Evolutionary conservation across 768 basidiomycete genomes (phyloP), one percentile per base, ranked within the genome.

Genomic region (Mycena vulgaris): DNA sequence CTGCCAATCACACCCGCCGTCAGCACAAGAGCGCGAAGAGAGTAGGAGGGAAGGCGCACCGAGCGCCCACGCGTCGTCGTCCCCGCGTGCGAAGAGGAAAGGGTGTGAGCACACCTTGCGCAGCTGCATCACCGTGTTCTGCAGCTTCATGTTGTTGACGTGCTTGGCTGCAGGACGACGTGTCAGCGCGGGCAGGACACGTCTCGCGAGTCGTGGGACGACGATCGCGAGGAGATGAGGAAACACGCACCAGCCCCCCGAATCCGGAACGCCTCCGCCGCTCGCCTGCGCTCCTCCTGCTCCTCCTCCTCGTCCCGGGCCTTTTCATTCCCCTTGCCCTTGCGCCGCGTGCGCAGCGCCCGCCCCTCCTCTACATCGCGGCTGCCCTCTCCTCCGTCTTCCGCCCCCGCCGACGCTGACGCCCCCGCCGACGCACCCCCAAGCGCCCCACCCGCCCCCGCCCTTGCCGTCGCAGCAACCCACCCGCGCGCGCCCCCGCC

Each of bases 41-140:
- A 47, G 30, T 11, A 28, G n/a, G n/a, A 25, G 19, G n/a, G 48
- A 48, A 27, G 35, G 25, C 63, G 42, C 23, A 60, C 57, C 58
- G 25, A 51, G 31, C 7, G 63, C 19, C 71, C 58, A 65, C 52
- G 27, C 25, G 19, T 68, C 71, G 45, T 69, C 67, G 31, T 62
- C 71, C 45, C 40, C 27, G 10, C 59, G 58, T 37, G 63, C 91
- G 77, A 97, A 97, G 8, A 96, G 81, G 84, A 94, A 94, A 0
- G 97, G 96, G 80, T 98, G 96, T 17, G 93, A 96, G 83, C 95
- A 95, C 2, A 96, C 94, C 86, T 99, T 98, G 63, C 97, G 94
- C 6, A 98, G 87, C 78, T 99, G 97, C 97, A 99, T 99, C 66
- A 98, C 91, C 14, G 91, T 89, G 76, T 99, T 99, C 78, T 98